phyloP scores from a whole-genome alignment of 805 yeast species.

The Cephaloascus fragrans region DNA sequence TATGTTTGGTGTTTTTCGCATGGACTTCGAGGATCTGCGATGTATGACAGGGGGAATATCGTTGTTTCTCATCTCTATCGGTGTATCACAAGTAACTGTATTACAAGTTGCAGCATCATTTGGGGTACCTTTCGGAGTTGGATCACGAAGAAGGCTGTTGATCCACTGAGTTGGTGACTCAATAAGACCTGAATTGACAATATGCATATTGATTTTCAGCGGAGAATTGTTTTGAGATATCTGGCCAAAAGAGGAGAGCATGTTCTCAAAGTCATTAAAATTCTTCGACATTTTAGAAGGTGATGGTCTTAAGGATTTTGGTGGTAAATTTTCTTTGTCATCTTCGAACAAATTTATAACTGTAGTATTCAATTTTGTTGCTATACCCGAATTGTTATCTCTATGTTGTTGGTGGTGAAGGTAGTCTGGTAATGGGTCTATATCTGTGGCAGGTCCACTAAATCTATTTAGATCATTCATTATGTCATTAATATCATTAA shows the following conservation, averaged over 20 bases:
- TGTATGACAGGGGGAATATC: too few species aligned
- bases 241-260: conserved; percentile 14
- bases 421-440: conserved; percentile 27
- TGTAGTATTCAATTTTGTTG: conserved; percentile 46
- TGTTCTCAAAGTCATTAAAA: conserved; percentile 25
- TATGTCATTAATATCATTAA: conserved; percentile 27
- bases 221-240: conserved; percentile 17
- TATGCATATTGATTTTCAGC: conserved; percentile 12
- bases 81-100: conserved; percentile 13
- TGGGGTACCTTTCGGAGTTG: conserved; percentile 28
- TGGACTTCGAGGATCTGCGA: too few species aligned
- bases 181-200: conserved; percentile 6
- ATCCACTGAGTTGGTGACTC: conserved; percentile 36
- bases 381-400: conserved; percentile 9
- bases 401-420: conserved; percentile 14
- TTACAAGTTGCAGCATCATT: conserved; percentile 16
- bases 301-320: conserved; percentile 27
- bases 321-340: conserved; percentile 18
- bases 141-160: conserved; percentile 26
- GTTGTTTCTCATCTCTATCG: neutral
- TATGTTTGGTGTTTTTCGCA: too few species aligned
- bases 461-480: conserved; percentile 25
- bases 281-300: conserved; percentile 22
- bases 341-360: conserved; percentile 40
- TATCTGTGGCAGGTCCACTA: conserved; percentile 37